These are phyloP conservation scores for Mortierella sp. DNA, from an alignment of 371 early-diverging fungal species.

Conservation along the genomic window DNA sequence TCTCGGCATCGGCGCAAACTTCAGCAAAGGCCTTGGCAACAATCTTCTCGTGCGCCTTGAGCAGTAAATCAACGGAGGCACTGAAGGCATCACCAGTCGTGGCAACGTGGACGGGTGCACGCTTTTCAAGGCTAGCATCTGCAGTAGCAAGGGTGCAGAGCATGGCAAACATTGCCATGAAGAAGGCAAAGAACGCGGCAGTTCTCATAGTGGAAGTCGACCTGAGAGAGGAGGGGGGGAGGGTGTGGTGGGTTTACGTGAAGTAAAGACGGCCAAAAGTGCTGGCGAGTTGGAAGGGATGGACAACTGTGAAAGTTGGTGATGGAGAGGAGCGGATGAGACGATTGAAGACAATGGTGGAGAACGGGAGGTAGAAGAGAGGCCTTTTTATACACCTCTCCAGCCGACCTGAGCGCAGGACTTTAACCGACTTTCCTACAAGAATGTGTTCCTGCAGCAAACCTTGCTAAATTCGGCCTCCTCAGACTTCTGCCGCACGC, in stretches of 20 bases:
- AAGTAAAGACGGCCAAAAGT: conserved; percentile 30
- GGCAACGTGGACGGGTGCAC: conserved; percentile 3
- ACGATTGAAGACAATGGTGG: conserved; percentile 13
- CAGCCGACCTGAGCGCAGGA: not conserved
- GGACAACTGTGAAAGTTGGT: conserved; percentile 26
- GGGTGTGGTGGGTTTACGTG: conserved; percentile 4
- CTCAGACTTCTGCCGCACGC: too few species aligned
- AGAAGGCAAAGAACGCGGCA: conserved; percentile 38
- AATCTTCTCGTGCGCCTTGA: conserved; percentile 35
- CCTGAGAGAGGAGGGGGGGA: not conserved
- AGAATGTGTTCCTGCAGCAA: not conserved
- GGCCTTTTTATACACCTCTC: conserved; percentile 20
- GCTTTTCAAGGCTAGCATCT: conserved; percentile 32
- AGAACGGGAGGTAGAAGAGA: conserved; percentile 6
- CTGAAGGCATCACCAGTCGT: conserved; percentile 26
- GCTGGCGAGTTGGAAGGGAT: conserved; percentile 40
- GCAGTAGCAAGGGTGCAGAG: conserved; percentile 30
- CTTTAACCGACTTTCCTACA: too few species aligned
- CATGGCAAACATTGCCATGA: conserved; percentile 54
- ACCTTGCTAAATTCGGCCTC: not conserved
- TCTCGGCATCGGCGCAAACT: conserved; percentile 45
- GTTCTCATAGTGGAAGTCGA: conserved; percentile 31
- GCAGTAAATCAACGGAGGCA: conserved; percentile 40
- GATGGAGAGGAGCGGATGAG: conserved; percentile 1
- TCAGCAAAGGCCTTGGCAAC: conserved; percentile 51